phyloP scores from a whole-genome alignment of 495 filamentous ascomycete species.

The Neurospora sp. region DNA sequence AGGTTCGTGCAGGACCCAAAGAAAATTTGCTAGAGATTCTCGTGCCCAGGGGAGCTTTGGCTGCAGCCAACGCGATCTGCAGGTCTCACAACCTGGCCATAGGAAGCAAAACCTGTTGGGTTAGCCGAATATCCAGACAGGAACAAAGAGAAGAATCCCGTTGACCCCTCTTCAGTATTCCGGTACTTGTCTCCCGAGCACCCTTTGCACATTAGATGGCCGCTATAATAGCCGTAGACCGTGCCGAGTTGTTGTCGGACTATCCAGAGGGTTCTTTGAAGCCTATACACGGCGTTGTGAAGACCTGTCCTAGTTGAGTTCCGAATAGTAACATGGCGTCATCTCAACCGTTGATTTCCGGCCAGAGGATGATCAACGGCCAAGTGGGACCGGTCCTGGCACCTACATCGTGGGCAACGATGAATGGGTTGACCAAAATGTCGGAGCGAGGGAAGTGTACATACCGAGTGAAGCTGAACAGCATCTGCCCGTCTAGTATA shows the following conservation, averaged over 20 bases:
- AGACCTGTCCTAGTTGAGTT: background rate
- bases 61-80: conserved; percentile 7
- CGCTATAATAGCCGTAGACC: background rate
- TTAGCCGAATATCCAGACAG: background rate
- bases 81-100: conserved; percentile 3
- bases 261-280: background rate
- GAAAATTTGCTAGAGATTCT: conserved; percentile 5
- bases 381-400: background rate
- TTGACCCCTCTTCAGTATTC: background rate
- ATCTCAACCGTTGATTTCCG: background rate
- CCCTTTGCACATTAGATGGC: background rate
- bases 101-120: background rate
- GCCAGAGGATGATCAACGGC: background rate
- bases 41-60: conserved; percentile 7
- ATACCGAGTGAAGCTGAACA: background rate
- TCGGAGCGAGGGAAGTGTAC: background rate
- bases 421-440: background rate
- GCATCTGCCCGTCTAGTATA: background rate
- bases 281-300: background rate
- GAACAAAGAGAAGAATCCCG: background rate
- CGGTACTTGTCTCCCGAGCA: background rate
- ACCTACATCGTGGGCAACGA: background rate
- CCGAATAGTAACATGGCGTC: background rate
- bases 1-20: conserved; percentile 5
- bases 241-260: background rate